phyloP scores from a whole-genome alignment of 2,329 filamentous ascomycete genomes.

The Aspergillus sp. region DNA sequence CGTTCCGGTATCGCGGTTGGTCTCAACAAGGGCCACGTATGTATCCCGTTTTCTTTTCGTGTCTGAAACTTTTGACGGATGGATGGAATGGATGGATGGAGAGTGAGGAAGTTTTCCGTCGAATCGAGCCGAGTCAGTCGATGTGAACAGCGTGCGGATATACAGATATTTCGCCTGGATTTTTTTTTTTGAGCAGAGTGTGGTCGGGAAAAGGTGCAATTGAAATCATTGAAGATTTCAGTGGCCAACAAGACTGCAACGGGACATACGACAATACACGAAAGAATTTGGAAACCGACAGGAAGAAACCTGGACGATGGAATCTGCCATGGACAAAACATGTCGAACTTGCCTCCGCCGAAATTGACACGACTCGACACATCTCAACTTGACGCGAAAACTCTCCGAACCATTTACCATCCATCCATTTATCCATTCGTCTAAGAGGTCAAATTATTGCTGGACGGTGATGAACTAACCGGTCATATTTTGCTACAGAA shows the following conservation, averaged over 20 bases:
- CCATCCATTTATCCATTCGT: not conserved
- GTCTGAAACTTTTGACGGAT: constrained; percentile 1
- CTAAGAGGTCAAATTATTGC: not conserved
- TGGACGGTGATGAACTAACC: constrained; percentile 17
- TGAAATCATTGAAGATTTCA: not conserved
- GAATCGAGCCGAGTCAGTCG: constrained; percentile 11
- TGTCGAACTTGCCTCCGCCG: not conserved
- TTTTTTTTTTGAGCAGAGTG: not conserved
- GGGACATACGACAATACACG: not conserved
- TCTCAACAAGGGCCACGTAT: constrained; percentile 67
- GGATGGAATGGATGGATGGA: constrained; percentile 4
- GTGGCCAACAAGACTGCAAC: not conserved
- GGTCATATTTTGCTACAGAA: constrained; percentile 62
- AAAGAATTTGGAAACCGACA: not conserved
- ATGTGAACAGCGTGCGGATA: not conserved
- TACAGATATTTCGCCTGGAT: not conserved
- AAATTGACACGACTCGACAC: constrained; percentile 6
- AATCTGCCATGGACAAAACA: not conserved
- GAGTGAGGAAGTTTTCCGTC: constrained; percentile 10
- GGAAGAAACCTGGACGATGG: not conserved
- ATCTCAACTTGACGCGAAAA: not conserved
- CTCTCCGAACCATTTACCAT: not conserved
- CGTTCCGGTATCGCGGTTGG: constrained; percentile 58
- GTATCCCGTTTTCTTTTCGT: constrained; percentile 35
- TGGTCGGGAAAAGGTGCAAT: not conserved